Evolutionary conservation across 352 stramenopile genomes (phyloP).

Genomic region (Phytophthora crassamura): DNA sequence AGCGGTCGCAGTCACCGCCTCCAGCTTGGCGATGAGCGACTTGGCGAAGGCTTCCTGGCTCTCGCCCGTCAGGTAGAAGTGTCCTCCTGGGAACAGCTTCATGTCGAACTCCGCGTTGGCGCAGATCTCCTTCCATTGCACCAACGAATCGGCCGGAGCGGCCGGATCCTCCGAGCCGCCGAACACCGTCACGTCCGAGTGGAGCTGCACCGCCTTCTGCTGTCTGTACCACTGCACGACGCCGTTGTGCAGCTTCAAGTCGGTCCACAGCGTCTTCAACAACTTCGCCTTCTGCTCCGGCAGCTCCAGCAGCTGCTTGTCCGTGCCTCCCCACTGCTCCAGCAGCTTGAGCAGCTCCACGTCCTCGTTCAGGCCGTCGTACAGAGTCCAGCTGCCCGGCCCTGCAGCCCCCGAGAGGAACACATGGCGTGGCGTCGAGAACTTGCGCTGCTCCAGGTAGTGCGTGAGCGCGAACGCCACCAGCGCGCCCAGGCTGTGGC

Average conservation of each 20-base stretch:
- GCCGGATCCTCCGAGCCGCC: conserved; percentile 54
- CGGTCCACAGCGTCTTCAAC: conserved; percentile 41
- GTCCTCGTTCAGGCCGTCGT: conserved; percentile 49
- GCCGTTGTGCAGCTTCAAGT: conserved; percentile 63
- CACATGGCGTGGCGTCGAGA: conserved; percentile 63
- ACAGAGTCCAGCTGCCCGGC: conserved; percentile 41
- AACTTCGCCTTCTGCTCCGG: conserved; percentile 45
- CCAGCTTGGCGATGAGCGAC: conserved; percentile 46
- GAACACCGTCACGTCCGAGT: conserved; percentile 54
- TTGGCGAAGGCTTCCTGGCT: conserved; percentile 44
- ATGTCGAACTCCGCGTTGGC: conserved; percentile 42
- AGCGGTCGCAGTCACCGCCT: conserved; percentile 41
- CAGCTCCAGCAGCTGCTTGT: conserved; percentile 59
- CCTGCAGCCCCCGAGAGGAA: conserved; percentile 61
- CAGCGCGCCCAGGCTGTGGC: conserved; percentile 76
- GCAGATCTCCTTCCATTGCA: conserved; percentile 45
- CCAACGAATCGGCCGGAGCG: conserved; percentile 43
- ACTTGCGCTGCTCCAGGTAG: conserved; percentile 48
- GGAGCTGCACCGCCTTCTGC: conserved; percentile 33
- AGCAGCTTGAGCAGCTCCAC: conserved; percentile 52
- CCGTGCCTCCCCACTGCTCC: conserved; percentile 66
- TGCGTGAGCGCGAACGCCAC: conserved; percentile 60
- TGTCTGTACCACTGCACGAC: conserved; percentile 51
- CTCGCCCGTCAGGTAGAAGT: conserved; percentile 66
- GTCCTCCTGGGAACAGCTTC: conserved; percentile 58